These are phyloP conservation scores for Inonotus hispidus DNA, from an alignment of 1,284 basidiomycete genomes.

Conservation along the genomic window DNA sequence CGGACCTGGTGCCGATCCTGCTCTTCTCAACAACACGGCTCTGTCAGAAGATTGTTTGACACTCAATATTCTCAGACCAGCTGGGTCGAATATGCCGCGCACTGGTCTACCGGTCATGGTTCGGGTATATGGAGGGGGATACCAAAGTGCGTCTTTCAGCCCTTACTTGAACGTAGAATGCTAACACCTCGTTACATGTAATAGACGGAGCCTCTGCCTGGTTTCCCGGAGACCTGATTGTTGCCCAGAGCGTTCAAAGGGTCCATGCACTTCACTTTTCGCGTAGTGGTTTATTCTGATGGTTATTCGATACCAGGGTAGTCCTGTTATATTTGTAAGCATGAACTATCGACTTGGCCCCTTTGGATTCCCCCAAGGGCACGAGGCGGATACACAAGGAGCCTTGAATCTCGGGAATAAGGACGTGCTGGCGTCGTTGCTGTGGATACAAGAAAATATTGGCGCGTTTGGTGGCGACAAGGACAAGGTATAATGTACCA, in stretches of 20 bases:
- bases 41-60: constrained; percentile 43
- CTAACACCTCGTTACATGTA: not conserved
- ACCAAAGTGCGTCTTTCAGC: not conserved
- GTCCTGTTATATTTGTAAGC: constrained; percentile 51
- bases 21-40: not conserved
- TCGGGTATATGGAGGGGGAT: constrained; percentile 29
- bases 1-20: not conserved
- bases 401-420: constrained; percentile 41
- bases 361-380: constrained; percentile 44
- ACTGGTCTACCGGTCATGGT: constrained; percentile 33
- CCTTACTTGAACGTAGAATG: not conserved
- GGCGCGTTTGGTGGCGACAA: constrained; percentile 44
- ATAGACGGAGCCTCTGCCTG: constrained; percentile 29
- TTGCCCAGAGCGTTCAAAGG: constrained; percentile 39
- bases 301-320: constrained; percentile 22
- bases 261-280: constrained; percentile 30
- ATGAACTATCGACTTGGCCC: constrained; percentile 50
- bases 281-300: constrained; percentile 4
- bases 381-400: constrained; percentile 34
- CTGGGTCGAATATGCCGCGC: constrained; percentile 25
- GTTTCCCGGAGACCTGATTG: constrained; percentile 39
- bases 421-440: constrained; percentile 39
- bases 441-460: constrained; percentile 47
- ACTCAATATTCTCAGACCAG: constrained; percentile 41
- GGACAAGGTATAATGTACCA: constrained; percentile 28